Base-by-base conservation (phyloP, 2,329 filamentous ascomycete genomes). In the Arthrobotrys iridis region DNA sequence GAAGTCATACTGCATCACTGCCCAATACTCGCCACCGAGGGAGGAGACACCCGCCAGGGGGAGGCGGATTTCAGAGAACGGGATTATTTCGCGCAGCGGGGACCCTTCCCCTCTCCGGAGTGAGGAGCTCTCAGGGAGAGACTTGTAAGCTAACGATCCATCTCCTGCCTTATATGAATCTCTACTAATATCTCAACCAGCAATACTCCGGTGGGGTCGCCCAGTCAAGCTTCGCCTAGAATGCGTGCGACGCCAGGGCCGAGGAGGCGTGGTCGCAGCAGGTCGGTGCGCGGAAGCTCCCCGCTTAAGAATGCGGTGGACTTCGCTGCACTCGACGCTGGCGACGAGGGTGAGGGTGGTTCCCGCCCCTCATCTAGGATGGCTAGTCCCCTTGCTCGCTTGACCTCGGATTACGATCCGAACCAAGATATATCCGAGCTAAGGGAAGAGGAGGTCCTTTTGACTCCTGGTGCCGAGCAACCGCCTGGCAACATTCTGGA, bases 251-350 rank as follows among this genome's bases (percentile, higher is more conserved):
- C 30, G 37, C 35, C 28, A 11, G 20, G 35, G n/a, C 33, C 59
- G 10, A 65, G 62, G 33, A 59, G 62, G 4, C 50, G 68, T 13
- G 43, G 45, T 8, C 52, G 70, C 7, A 67, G 70, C 28, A 57
- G 70, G 18, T 67, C 70, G 2, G 43, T 74, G 11, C 41, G 62
- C n/a, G 70, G 66, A 24, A 74, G 70, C 55, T 74, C 70, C n/a
- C 70, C 70, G 28, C 70, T 74, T 24, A 74, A 74, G 55, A 74
- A 74, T 48, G 63, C 70, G 26, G 70, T 74, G 24, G 55, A 67
- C 13, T 74, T 74, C 45, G 43, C 68, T 7, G 24, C 37, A 11
- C 70, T 63, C 11, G 52, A 66, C 10, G 20, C 22, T 26, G 57
- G 37, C 22, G 57, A 24, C n/a, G 57, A 50, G 13, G 5, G 3